These are phyloP conservation scores for Lachnellula occidentalis DNA, from an alignment of 2,329 filamentous ascomycete genomes.

Conservation along the genomic window DNA sequence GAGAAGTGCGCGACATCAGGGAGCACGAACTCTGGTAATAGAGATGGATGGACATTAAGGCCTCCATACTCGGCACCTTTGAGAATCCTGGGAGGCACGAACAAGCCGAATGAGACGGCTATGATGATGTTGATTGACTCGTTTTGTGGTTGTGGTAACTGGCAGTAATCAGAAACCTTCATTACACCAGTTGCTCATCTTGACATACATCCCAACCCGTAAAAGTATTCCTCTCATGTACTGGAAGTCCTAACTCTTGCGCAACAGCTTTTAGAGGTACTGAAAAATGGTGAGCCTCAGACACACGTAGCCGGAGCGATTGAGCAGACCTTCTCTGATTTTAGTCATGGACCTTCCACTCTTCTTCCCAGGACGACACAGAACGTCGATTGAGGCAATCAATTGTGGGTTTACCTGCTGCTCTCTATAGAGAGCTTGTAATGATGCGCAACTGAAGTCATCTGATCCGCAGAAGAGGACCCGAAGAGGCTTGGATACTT, in stretches of 20 bases:
- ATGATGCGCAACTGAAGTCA: constrained; percentile 74
- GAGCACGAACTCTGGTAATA: constrained; percentile 67
- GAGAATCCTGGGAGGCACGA: constrained; percentile 75
- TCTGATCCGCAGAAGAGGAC: constrained; percentile 96
- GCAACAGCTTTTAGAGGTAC: constrained; percentile 70
- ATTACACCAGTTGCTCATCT: background rate
- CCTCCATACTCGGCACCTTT: constrained; percentile 70
- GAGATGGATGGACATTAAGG: constrained; percentile 87
- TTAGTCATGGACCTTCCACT: constrained; percentile 68
- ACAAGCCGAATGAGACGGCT: constrained; percentile 89
- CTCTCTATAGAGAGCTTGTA: constrained; percentile 63
- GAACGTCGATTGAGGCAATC: constrained; percentile 76
- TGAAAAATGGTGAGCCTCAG: constrained; percentile 31
- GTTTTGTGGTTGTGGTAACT: constrained; percentile 47
- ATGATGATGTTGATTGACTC: constrained; percentile 68
- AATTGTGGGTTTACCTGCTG: constrained; percentile 44
- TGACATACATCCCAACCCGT: constrained; percentile 66
- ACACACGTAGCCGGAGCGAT: background rate
- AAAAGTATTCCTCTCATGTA: constrained; percentile 79
- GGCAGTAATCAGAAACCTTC: constrained; percentile 5
- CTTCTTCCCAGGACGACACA: constrained; percentile 74
- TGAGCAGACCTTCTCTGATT: constrained; percentile 25
- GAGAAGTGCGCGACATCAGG: background rate
- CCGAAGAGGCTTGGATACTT: constrained; percentile 52
- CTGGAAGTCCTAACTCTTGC: constrained; percentile 53